These are phyloP conservation scores for Penicillium psychrosexuale DNA, from an alignment of 2,329 filamentous ascomycete genomes.

Conservation along the genomic window DNA sequence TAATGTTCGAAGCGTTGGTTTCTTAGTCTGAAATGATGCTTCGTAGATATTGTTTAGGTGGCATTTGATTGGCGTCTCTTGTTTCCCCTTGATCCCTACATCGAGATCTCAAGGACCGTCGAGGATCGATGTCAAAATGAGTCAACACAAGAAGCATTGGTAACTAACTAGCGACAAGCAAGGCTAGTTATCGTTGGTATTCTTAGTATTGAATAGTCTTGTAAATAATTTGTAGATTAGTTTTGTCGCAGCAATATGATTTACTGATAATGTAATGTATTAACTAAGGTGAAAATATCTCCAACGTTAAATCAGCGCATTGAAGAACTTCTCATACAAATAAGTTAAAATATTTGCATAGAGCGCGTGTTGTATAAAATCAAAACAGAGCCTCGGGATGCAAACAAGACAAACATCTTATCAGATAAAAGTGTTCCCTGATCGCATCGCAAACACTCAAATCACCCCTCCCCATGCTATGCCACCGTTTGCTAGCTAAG, in stretches of 20 bases:
- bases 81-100: not conserved
- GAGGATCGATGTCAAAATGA: not conserved
- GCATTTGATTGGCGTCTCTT: not conserved
- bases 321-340: not conserved
- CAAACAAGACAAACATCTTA: slow-evolving; percentile 27
- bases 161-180: no score
- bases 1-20: not conserved
- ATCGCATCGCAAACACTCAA: slow-evolving; percentile 12
- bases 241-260: no score
- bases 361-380: not conserved
- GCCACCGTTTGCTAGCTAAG: slow-evolving; percentile 9
- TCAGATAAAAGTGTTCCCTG: slow-evolving; percentile 17
- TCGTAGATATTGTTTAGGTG: not conserved
- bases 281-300: not conserved
- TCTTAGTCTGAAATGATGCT: no score
- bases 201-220: not conserved
- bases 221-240: no score
- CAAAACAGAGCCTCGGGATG: not conserved
- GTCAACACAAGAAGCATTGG: not conserved
- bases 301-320: not conserved
- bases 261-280: no score
- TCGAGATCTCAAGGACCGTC: not conserved
- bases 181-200: not conserved
- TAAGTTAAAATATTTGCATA: not conserved
- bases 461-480: slow-evolving; percentile 20